Conservation (phyloP, 192 early-diverging fungal genomes). For the Mortierella claussenii region DNA sequence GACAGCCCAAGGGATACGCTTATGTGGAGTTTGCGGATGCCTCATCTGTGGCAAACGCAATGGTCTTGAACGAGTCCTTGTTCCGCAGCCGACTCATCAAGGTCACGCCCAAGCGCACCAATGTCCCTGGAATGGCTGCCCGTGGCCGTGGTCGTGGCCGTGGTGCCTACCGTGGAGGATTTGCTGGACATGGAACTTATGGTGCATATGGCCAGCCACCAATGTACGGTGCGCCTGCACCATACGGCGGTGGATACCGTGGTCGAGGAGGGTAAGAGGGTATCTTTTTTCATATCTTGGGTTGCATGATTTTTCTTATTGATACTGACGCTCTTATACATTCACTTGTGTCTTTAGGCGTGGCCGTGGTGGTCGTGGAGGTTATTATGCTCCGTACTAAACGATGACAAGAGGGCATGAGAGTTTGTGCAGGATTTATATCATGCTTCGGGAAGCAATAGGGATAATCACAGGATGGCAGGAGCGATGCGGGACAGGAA, state of each 20-base stretch:
- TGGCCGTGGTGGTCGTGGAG: conserved; percentile 56
- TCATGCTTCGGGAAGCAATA: neutral
- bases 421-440: neutral
- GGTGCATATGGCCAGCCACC: conserved; percentile 54
- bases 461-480: too few relatives aligned
- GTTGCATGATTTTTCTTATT: neutral
- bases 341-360: conserved; percentile 5
- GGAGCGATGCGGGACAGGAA: too few relatives aligned
- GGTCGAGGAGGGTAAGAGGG: conserved; percentile 55
- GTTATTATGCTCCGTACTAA: conserved; percentile 54
- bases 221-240: conserved; percentile 27
- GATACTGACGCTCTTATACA: neutral
- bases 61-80: conserved; percentile 88
- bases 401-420: neutral
- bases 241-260: conserved; percentile 56
- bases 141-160: conserved; percentile 82
- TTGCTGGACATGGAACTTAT: conserved; percentile 59
- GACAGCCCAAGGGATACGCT: conserved; percentile 91
- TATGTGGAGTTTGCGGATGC: conserved; percentile 96
- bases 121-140: conserved; percentile 85
- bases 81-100: conserved; percentile 89
- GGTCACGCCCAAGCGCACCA: conserved; percentile 93
- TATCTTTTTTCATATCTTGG: neutral
- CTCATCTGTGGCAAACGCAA: conserved; percentile 80
- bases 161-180: conserved; percentile 76